Evolutionary conservation across 108 stramenopile species (phyloP), one percentile per base, ranked within the genome.

Genomic region (Mediolabrus comicus): DNA sequence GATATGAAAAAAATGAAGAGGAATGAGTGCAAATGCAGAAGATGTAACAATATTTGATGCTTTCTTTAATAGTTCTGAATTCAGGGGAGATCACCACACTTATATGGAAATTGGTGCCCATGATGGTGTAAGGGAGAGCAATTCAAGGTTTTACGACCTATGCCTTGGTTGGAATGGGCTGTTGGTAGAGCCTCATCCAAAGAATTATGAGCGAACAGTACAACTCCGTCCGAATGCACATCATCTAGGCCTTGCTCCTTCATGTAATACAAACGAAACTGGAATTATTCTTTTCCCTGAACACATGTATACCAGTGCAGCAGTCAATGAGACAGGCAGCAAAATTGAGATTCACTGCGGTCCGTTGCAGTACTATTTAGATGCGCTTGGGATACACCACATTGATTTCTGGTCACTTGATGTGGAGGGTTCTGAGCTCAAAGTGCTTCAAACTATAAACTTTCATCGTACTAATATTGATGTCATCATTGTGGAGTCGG

Each of bases 361-460:
- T 24, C 65, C 66, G 14, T 61, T 86, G 63, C 65, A 61, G 26
- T 41, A 67, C 25, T 74, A 82, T 3, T n/a, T 70, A 11, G 81
- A 84, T n/a, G 51, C 74, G 11, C 62, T 86, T 26, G 36, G 22
- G 3, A 75, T 71, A 3, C 16, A 53, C 6, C 59, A 67, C 14
- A 55, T 81, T 17, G 51, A 67, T 14, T 85, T 87, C 32, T 83
- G 83, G 59, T 85, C 84, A 17, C 60, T 87, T 63, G 87, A 87
- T 73, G 87, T 85, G 26, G 87, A 87, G 67, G 87, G 87, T n/a
- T 69, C 79, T 3, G 87, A 87, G 57, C 33, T 62, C 10, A 53
- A 65, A 49, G 81, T 86, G 2, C 60, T 90, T 60, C 41, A 71
- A 28, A 82, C 69, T 0, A 62, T 90, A 8, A 81, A 90, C 59